Evolutionary conservation across 768 basidiomycete genomes (phyloP).

Genomic region (Russula griseocarnosa): DNA sequence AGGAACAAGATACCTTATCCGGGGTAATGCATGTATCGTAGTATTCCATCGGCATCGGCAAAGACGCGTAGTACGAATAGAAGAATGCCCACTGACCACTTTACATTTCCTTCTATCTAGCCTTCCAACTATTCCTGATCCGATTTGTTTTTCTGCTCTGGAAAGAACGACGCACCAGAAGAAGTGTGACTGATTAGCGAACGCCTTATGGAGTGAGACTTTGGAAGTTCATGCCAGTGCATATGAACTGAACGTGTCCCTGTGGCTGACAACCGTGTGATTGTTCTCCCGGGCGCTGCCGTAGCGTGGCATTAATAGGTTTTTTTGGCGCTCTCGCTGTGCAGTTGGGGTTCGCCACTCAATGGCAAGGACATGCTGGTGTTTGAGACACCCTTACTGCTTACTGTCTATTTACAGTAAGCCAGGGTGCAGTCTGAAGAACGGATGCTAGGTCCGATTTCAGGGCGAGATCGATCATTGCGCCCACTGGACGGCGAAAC

Average conservation of each 20-base stretch:
- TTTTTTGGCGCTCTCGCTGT: too few species aligned
- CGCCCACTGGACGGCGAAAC: neutral
- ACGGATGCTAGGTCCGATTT: neutral
- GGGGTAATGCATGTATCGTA: too few species aligned
- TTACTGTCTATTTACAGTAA: neutral
- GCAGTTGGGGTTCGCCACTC: too few species aligned
- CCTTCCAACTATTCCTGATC: conserved; percentile 19
- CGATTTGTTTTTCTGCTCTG: conserved; percentile 10
- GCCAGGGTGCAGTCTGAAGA: neutral
- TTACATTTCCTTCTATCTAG: conserved; percentile 14
- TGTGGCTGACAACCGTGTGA: too few species aligned
- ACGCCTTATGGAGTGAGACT: too few species aligned
- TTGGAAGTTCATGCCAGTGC: neutral
- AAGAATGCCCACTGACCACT: conserved; percentile 4
- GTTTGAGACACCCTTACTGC: neutral
- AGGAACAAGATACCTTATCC: too few species aligned
- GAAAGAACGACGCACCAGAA: conserved; percentile 11
- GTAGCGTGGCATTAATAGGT: neutral
- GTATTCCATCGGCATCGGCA: too few species aligned
- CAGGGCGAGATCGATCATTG: neutral
- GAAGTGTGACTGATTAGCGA: neutral
- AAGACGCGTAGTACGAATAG: conserved; percentile 7
- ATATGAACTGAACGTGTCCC: too few species aligned
- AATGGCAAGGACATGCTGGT: too few species aligned
- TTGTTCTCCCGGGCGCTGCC: neutral